A percentile compares a stretch with the other conserved stretches of the same genome.
Evolutionary conservation across 2,329 filamentous ascomycete species (phyloP).

Genomic region (Xylariales sp.): DNA sequence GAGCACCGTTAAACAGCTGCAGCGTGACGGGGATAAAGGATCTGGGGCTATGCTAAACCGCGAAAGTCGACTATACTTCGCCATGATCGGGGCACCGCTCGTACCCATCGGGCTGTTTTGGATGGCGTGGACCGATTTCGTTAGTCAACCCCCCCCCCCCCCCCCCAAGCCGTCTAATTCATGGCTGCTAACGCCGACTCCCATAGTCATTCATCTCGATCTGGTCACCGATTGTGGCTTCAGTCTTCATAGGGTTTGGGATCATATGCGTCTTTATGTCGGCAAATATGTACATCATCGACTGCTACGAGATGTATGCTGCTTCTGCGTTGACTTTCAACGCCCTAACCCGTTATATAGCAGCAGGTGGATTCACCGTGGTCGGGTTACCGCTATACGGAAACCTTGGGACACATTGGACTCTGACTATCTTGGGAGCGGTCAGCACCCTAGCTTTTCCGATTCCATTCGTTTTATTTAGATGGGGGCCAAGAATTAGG

Average conservation of each 20-base stretch:
- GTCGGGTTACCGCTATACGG: constrained; percentile 51
- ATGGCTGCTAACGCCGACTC: not conserved
- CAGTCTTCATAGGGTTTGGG: constrained; percentile 55
- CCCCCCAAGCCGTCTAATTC: not conserved
- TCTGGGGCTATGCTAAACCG: constrained; percentile 39
- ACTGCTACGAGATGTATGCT: constrained; percentile 56
- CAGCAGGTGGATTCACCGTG: constrained; percentile 52
- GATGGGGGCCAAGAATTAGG: constrained; percentile 51
- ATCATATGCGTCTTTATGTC: constrained; percentile 57
- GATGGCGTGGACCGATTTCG: constrained; percentile 57
- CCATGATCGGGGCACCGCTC: constrained; percentile 54
- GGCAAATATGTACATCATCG: constrained; percentile 61
- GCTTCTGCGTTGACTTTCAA: constrained; percentile 56
- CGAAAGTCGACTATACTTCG: constrained; percentile 53
- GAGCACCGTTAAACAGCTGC: constrained; percentile 42
- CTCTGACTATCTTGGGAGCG: constrained; percentile 54
- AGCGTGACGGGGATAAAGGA: constrained; percentile 25
- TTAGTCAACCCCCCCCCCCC: constrained; percentile 17
- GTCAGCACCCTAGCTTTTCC: constrained; percentile 55
- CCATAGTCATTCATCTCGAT: constrained; percentile 44
- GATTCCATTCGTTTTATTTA: constrained; percentile 59
- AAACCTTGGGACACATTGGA: constrained; percentile 54
- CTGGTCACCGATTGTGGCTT: constrained; percentile 55
- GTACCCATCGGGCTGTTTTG: constrained; percentile 58
- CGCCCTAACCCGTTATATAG: constrained; percentile 56